Evolutionary conservation across 306 rosid species (phyloP), one percentile per base, ranked within the genome.

Genomic region (Trichosanthes truncata): DNA sequence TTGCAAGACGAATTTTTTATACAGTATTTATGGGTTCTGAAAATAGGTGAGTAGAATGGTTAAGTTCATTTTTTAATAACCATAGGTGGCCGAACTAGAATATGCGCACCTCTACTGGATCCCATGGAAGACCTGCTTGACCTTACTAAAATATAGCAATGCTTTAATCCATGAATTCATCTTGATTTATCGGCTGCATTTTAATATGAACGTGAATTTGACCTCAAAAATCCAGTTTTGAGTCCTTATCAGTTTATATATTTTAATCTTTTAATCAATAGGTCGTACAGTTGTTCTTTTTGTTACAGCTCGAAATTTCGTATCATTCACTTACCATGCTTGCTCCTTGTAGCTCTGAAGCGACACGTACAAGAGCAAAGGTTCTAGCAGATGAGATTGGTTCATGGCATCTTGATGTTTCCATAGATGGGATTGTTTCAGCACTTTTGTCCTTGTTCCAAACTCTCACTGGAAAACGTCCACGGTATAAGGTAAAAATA

Each of bases 21-120:
- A 91, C 97, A 2, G 91, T 93, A 79, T 95, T 87, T 80, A 95
- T 95, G 99, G 97, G 99, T 82, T 83, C 99, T 84, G 98, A 95
- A 83, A 95, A 95, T 86, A 95, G 99, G 99, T 86, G 78, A 60
- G 61, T 74, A 46, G 45, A 43, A n/a, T 63, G 61, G 11, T 51
- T 60, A 21, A 12, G n/a, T 33, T 49, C 76, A 38, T 67, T 49
- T 45, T 43, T 52, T 25, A 72, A 46, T 72, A 6, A 72, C n/a
- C 17, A 26, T 71, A 65, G 56, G 76, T 71, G 46, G 0, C 25
- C 2, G 7, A 35, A 65, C 46, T 65, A 9, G 73, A 10, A 9
- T 11, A 66, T 13, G 9, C 3, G 23, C 1, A 1, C 69, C 21
- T 15, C 69, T 31, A 63, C 43, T 63, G 43, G 26, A 38, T 38